Evolutionary conservation across 257 asterid genomes (phyloP).

Genomic region (Salvia hispanica): DNA sequence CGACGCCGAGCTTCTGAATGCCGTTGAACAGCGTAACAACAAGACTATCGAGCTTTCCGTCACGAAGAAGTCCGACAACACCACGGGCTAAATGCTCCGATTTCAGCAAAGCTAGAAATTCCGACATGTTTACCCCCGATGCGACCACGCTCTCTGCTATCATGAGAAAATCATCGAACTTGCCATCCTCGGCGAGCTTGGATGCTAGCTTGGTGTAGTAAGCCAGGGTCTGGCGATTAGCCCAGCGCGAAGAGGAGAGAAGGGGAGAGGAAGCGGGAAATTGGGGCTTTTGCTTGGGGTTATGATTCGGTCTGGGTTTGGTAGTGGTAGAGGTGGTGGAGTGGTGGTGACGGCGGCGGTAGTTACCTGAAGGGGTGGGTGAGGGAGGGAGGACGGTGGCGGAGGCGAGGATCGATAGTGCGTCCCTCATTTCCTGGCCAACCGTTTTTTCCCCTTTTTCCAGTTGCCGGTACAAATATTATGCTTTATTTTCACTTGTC

Average conservation of each 20-base stretch:
- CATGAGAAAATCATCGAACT: slow-evolving; percentile 69
- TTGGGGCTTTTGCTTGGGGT: slow-evolving; percentile 37
- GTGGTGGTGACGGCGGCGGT: slow-evolving; percentile 33
- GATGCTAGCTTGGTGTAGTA: slow-evolving; percentile 74
- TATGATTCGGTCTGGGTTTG: slow-evolving; percentile 38
- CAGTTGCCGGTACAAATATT: slow-evolving; percentile 25
- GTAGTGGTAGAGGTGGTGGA: slow-evolving; percentile 36
- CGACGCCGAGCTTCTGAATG: slow-evolving; percentile 56
- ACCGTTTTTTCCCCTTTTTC: slow-evolving; percentile 35
- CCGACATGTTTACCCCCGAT: slow-evolving; percentile 57
- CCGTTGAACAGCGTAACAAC: slow-evolving; percentile 47
- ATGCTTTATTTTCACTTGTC: slow-evolving; percentile 9
- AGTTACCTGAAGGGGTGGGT: slow-evolving; percentile 40
- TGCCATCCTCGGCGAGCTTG: slow-evolving; percentile 72
- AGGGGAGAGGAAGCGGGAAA: slow-evolving; percentile 46
- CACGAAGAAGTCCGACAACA: slow-evolving; percentile 46
- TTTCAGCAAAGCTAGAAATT: slow-evolving; percentile 45
- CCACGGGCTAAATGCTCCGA: slow-evolving; percentile 54
- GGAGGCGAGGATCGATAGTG: slow-evolving; percentile 59
- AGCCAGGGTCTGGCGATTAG: slow-evolving; percentile 44
- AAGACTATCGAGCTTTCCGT: slow-evolving; percentile 42
- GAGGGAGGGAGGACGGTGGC: slow-evolving; percentile 58
- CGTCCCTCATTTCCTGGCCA: slow-evolving; percentile 70
- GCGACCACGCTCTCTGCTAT: slow-evolving; percentile 60
- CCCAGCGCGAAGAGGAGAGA: slow-evolving; percentile 48